Base-by-base conservation (phyloP, 2,329 filamentous ascomycete genomes). In the Diaporthe ilicicola region DNA sequence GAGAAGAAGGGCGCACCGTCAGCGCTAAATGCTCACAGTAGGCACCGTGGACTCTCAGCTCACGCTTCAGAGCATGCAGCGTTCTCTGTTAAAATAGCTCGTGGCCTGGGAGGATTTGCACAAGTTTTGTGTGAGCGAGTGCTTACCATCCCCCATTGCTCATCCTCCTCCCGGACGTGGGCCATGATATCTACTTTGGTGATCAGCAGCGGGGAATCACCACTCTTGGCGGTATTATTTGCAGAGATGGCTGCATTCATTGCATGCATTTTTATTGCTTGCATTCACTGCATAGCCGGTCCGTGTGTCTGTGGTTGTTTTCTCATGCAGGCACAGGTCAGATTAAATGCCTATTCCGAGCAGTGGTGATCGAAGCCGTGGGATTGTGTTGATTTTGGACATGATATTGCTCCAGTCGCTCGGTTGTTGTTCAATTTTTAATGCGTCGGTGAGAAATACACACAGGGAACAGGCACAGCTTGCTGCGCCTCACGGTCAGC, bases 21-120 rank as follows among this genome's bases (percentile, higher is more conserved):
- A 64, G 59, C 59, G 29, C 59, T 64, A 64, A 64, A 50, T 50
- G 59, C 59, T 64, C 59, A 64, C 59, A 34, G 8, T 37, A 50
- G 29, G 59, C 27, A 50, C 9, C 19, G 29, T 37, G 29, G 59
- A 22, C 34, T 44, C 29, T 64, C 59, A 64, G 59, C 44, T 50
- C 44, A 64, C 13, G 37, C 37, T 15, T 22, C 9, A 29, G 37
- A 22, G 34, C 34, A 42, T 50, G 42, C 44, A 27, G 59, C 59
- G 29, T 48, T 29, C 19, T 62, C 15, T 64, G 42, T 37, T 50
- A 64, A 64, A 64, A 64, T 50, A 64, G 59, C 46, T n/a, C 12
- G n/a, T 37, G 42, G 42, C 39, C 55, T 44, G 19, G 59, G 27
- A 48, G 59, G 44, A 48, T 48, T 48, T 6, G 29, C 42, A 48